Evolutionary conservation across 2,329 filamentous ascomycete species (phyloP).

Genomic region (Aspergillus amoenus): DNA sequence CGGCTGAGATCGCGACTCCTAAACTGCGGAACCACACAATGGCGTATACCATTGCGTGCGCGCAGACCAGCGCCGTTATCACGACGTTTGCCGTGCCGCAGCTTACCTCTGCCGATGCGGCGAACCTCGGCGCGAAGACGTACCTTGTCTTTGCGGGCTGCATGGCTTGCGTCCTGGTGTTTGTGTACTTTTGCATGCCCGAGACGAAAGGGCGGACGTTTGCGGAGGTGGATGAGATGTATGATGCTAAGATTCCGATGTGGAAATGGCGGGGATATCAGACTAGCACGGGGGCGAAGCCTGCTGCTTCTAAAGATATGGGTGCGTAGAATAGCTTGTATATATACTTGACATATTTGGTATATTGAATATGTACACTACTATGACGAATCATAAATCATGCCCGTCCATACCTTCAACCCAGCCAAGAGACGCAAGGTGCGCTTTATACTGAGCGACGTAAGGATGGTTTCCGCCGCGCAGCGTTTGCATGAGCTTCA

Average conservation of each 20-base stretch:
- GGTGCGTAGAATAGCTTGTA: background rate
- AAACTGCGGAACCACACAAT: conserved; percentile 39
- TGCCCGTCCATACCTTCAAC: background rate
- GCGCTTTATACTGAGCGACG: conserved; percentile 31
- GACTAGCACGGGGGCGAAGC: conserved; percentile 12
- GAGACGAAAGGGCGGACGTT: conserved; percentile 33
- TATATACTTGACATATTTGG: no score
- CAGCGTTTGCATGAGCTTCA: conserved; percentile 33
- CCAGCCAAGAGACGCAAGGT: conserved; percentile 24
- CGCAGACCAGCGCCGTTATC: conserved; percentile 38
- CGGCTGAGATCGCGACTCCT: conserved; percentile 37
- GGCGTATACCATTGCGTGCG: conserved; percentile 37
- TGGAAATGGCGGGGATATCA: conserved; percentile 34
- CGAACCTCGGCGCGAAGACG: conserved; percentile 33
- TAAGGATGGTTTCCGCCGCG: conserved; percentile 39
- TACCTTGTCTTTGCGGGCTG: conserved; percentile 36
- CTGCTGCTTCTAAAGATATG: background rate
- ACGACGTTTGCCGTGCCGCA: conserved; percentile 41
- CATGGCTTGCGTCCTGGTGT: conserved; percentile 30
- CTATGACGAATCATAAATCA: no score
- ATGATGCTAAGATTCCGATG: conserved; percentile 30
- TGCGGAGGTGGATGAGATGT: conserved; percentile 37
- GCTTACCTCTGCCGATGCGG: conserved; percentile 34
- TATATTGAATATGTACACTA: no score
- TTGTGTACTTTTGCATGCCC: conserved; percentile 30